A percentile compares a stretch with the other conserved stretches of the same genome.
Conservation (phyloP, 208 protist genomes). For the Crithidia brevicula region DNA sequence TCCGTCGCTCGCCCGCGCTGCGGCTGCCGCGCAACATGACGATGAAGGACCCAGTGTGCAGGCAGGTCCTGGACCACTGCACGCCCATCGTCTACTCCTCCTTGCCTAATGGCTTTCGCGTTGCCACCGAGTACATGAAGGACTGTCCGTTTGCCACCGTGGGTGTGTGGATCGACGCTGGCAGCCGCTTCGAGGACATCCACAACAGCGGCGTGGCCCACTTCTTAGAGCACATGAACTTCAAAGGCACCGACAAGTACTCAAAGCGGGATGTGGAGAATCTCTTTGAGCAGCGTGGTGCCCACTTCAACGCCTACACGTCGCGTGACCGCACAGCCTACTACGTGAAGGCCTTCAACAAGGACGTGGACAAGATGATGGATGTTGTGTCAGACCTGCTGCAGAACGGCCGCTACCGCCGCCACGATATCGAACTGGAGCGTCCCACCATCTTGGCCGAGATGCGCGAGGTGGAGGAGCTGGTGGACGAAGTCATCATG, state of each 20-base stretch:
- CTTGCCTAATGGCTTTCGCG: conserved; percentile 96
- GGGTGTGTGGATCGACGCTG: conserved; percentile 98
- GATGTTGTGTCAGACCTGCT: conserved; percentile 98
- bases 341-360: conserved; percentile 96
- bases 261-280: conserved; percentile 93
- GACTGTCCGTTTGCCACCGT: conserved; percentile 94
- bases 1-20: conserved; percentile 21
- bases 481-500: conserved; percentile 96
- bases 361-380: conserved; percentile 93
- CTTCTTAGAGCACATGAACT: conserved; percentile 99
- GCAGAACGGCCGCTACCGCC: conserved; percentile 90
- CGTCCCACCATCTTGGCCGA: conserved; percentile 96
- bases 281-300: conserved; percentile 97
- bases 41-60: conserved; percentile 50
- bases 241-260: conserved; percentile 96
- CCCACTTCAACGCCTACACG: conserved; percentile 99
- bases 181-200: conserved; percentile 96
- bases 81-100: conserved; percentile 91
- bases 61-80: conserved; percentile 54
- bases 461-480: conserved; percentile 96
- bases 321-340: conserved; percentile 97
- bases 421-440: conserved; percentile 93
- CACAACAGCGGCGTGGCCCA: conserved; percentile 98
- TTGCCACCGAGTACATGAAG: conserved; percentile 95
- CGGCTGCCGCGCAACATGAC: conserved; percentile 65